Evolutionary conservation across 177 flowering plant genomes (phyloP).

Genomic region (Vitis hybrid): DNA sequence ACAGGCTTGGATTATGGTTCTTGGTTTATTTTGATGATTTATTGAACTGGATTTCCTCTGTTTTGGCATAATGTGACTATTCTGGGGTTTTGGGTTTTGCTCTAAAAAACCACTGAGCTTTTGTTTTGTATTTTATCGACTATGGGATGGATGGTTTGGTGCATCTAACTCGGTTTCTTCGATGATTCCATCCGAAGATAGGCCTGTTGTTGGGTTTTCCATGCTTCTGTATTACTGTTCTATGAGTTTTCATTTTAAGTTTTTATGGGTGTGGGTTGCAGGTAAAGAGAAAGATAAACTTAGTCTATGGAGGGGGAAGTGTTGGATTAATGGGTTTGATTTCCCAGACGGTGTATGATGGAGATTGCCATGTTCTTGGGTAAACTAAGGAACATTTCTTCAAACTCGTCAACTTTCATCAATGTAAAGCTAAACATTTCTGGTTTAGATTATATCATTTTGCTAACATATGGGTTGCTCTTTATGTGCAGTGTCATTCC

Average conservation of each 20-base stretch:
- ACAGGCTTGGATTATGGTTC: neutral
- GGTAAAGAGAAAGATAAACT: constrained; percentile 72
- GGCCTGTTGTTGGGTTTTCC: no score
- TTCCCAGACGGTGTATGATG: constrained; percentile 59
- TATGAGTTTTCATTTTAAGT: neutral
- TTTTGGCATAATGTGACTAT: no score
- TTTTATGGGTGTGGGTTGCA: constrained; percentile 24
- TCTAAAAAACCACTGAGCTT: no score
- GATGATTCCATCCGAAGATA: no score
- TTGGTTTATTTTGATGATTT: neutral
- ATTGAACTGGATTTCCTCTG: no score
- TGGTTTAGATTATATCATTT: constrained; percentile 7
- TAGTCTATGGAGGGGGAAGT: constrained; percentile 95
- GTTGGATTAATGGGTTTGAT: constrained; percentile 86
- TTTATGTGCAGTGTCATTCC: constrained; percentile 83
- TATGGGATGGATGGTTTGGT: no score
- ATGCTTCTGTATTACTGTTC: neutral
- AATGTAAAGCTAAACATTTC: neutral
- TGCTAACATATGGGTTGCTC: constrained; percentile 13
- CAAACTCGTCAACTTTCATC: neutral
- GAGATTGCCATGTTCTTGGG: constrained; percentile 87
- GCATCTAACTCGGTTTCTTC: no score
- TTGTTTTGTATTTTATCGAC: no score
- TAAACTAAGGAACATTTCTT: constrained; percentile 19
- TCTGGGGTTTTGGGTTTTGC: no score